phyloP scores from a whole-genome alignment of 192 early-diverging fungal genomes.

The Podila verticillata region DNA sequence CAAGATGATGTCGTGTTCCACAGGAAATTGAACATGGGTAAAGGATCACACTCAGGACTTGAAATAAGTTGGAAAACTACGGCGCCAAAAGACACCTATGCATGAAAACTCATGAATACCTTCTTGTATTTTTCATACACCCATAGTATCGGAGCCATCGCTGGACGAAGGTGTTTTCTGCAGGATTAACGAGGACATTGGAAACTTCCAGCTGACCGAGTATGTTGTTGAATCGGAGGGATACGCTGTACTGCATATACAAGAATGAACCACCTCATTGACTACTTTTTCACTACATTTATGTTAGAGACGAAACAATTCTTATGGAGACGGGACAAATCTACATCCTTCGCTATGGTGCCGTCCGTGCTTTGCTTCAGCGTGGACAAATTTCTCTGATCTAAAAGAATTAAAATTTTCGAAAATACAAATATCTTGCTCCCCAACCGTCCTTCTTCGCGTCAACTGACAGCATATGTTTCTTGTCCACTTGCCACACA shows the following conservation, averaged over 20 bases:
- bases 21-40: conserved; percentile 44
- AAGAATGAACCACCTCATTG: not conserved
- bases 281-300: not conserved
- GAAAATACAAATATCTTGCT: too few species aligned
- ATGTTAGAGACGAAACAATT: conserved; percentile 39
- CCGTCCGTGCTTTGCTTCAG: conserved; percentile 53
- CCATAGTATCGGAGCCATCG: conserved; percentile 58
- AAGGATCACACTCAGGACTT: not conserved
- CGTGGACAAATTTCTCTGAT: conserved; percentile 62
- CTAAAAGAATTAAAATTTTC: conserved; percentile 32
- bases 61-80: not conserved
- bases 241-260: not conserved
- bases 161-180: conserved; percentile 72
- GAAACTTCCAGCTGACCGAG: conserved; percentile 59
- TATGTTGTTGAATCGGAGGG: conserved; percentile 2
- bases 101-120: not conserved
- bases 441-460: too few species aligned
- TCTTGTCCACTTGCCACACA: too few species aligned
- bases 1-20: conserved; percentile 56
- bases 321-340: conserved; percentile 54
- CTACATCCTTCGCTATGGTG: conserved; percentile 64
- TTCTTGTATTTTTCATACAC: not conserved
- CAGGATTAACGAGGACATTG: conserved; percentile 59
- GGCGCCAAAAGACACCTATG: not conserved
- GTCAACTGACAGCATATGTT: too few species aligned